phyloP scores from a whole-genome alignment of 495 filamentous ascomycete genomes.

The Talaromyces liani region DNA sequence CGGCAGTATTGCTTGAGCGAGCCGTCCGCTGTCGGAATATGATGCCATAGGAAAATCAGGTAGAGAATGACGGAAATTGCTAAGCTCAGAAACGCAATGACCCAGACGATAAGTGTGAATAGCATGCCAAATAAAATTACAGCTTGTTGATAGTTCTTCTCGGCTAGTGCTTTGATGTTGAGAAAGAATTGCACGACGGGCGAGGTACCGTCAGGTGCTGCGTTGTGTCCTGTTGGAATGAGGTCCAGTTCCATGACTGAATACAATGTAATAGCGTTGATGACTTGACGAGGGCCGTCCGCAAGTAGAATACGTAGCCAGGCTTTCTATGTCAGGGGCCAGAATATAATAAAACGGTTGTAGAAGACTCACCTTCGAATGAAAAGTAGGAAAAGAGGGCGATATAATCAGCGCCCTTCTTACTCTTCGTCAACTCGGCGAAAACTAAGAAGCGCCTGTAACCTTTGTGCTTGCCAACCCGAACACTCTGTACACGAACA shows the following conservation, averaged over 20 bases:
- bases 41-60: slow-evolving; percentile 80
- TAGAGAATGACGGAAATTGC: slow-evolving; percentile 68
- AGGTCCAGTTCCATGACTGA: slow-evolving; percentile 67
- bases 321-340: slow-evolving; percentile 38
- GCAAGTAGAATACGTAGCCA: slow-evolving; percentile 86
- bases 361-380: slow-evolving; percentile 63
- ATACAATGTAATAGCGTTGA: slow-evolving; percentile 84
- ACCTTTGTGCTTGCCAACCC: slow-evolving; percentile 56
- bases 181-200: slow-evolving; percentile 59
- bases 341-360: not conserved
- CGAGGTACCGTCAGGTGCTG: slow-evolving; percentile 40
- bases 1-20: slow-evolving; percentile 77
- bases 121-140: slow-evolving; percentile 82
- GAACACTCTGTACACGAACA: slow-evolving; percentile 70
- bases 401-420: slow-evolving; percentile 83
- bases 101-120: slow-evolving; percentile 86
- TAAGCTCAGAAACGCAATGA: slow-evolving; percentile 70
- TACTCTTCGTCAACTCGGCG: slow-evolving; percentile 82
- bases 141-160: slow-evolving; percentile 64
- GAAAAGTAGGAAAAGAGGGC: slow-evolving; percentile 92
- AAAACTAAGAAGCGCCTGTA: slow-evolving; percentile 91
- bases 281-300: slow-evolving; percentile 79
- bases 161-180: slow-evolving; percentile 65
- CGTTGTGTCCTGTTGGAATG: slow-evolving; percentile 49
- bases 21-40: slow-evolving; percentile 73